Percentiles rank a stretch among this genome's conserved stretches.
These are phyloP conservation scores for Gardenia jasminoides DNA, from an alignment of 257 asterid species.

Conservation along the genomic window DNA sequence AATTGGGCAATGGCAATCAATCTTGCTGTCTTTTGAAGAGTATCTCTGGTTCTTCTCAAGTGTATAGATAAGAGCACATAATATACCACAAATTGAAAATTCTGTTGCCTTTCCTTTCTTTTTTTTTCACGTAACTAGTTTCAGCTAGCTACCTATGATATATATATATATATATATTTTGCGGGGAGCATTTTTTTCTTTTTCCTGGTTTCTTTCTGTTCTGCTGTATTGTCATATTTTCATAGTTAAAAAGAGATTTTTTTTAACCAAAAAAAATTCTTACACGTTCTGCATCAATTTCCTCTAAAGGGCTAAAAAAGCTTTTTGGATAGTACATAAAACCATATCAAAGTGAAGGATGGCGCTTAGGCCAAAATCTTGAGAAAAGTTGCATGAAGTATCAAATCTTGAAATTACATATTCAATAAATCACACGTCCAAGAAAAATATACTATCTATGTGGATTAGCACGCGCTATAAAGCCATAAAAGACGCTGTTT, in stretches of 20 bases:
- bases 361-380: not conserved
- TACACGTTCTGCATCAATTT: not conserved
- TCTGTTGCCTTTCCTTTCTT: too few species aligned
- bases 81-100: not conserved
- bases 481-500: slow-evolving; percentile 7
- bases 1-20: not conserved
- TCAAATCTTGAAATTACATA: not conserved
- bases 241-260: too few species aligned
- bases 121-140: not conserved
- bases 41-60: not conserved
- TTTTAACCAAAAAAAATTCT: too few species aligned
- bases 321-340: not conserved
- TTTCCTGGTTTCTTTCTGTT: not conserved
- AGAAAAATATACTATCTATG: too few species aligned
- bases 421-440: not conserved
- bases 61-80: not conserved
- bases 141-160: not conserved
- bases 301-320: not conserved
- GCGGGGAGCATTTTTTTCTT: too few species aligned
- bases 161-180: too few species aligned
- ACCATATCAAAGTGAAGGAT: not conserved
- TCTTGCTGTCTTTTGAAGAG: not conserved
- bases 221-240: too few species aligned
- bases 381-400: not conserved
- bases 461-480: not conserved